Percentiles rank a stretch among this genome's conserved stretches.
Conservation (phyloP, 768 basidiomycete species). For the Naganishia antarctica region DNA sequence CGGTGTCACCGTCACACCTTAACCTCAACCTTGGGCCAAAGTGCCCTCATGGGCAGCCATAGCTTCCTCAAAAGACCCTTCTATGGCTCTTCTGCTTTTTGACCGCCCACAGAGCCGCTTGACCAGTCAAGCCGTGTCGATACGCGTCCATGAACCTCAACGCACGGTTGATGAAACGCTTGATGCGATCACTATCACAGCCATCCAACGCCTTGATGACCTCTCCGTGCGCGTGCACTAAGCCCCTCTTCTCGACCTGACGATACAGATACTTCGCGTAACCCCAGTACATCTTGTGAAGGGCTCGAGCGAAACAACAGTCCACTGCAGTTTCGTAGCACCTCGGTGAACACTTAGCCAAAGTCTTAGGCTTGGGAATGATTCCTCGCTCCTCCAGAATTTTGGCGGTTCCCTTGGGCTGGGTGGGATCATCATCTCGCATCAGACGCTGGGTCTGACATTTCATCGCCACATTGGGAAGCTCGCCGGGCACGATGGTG, state of each 20-base stretch:
- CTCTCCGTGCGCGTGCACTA: no score
- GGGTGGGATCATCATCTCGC: neutral
- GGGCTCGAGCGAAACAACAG: conserved; percentile 28
- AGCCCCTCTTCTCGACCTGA: conserved; percentile 35
- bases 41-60: no score
- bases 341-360: no score
- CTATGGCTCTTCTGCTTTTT: no score
- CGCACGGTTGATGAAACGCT: conserved; percentile 34
- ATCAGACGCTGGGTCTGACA: neutral
- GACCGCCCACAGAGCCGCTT: no score
- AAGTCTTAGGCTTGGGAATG: no score
- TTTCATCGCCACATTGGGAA: neutral
- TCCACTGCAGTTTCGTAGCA: no score
- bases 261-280: conserved; percentile 49
- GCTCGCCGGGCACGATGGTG: neutral
- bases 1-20: conserved; percentile 13
- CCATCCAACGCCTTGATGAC: no score
- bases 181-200: conserved; percentile 35
- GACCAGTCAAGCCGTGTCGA: no score
- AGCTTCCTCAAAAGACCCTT: no score
- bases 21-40: no score
- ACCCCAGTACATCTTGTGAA: conserved; percentile 52
- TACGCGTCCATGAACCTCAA: conserved; percentile 42
- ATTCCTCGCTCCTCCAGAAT: no score
- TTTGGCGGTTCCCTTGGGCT: neutral